Base-by-base conservation (phyloP, 2,329 filamentous ascomycete genomes). In the Parascedosporium putredinis region DNA sequence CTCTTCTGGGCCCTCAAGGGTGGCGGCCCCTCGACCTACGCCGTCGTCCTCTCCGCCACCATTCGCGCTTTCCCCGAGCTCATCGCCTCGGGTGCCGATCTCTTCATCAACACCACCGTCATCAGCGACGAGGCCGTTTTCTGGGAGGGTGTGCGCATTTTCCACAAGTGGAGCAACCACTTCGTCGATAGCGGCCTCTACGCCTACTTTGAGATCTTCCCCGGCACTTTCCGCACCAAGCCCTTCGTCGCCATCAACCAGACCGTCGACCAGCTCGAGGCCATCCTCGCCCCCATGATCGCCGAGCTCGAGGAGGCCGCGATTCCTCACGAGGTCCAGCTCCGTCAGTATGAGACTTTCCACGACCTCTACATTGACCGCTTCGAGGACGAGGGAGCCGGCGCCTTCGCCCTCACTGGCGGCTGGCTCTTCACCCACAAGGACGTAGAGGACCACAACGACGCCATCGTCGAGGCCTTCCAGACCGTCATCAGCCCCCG, bases 1-100 rank as follows among this genome's bases (percentile, higher is more conserved):
- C 65, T 81, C 1, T 79, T 75, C 61, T 82, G 75, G 75, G 78
- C 76, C 3, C 61, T 78, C 14, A 66, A 68, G 50, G 75, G 75
- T 18, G 74, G 76, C 8, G 75, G 76, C 1, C 72, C 69, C 4
- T 72, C 71, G 1, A 75, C 69, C 4, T 81, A 72, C 54, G 77
- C 67, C 2, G 64, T 79, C 1, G 71, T 79, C 7, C 62, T 69
- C 20, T 74, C 72, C 3, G 67, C 76, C 55, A 78, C 75, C 1
- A 61, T 73, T 52, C 78, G 76, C 58, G 72, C 73, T 1, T 70
- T 76, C 56, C 61, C 66, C 0, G 75, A 76, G 44, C 62, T 55
- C 59, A 62, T 62, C 1, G 64, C 63, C 0, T 62, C 70, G 0
- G 76, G 71, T 5, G 63, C 70, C 55, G 51, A 68, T 9, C 54